Base-by-base conservation (phyloP, 768 basidiomycete species). In the Termitomyces sp. region DNA sequence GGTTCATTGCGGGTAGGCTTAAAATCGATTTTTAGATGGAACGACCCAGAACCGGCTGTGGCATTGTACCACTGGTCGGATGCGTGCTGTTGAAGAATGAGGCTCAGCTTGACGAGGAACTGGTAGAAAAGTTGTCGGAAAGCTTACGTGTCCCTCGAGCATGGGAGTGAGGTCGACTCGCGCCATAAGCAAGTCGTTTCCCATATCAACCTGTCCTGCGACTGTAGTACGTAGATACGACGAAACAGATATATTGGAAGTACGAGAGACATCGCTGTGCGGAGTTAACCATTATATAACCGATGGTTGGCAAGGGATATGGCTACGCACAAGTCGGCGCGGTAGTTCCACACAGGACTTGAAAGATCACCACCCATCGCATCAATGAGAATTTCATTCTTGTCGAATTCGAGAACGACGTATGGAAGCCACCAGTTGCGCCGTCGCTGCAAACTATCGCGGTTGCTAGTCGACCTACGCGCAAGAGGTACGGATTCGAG, bases 341-440 rank as follows among this genome's bases (percentile, higher is more conserved):
- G 84, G 68, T 95, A 98, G 75, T 95, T 94, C 96, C 97, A 99
- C 51, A 92, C 82, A 3, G 97, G 97, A 64, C 80, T 86, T 13
- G 83, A 67, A 51, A 98, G 81, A 71, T 98, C 93, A n/a, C 96
- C 97, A 9, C 92, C 94, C 66, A 98, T 81, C 12, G 95, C 94
- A 75, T 98, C 96, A 57, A 98, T 88, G 63, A 99, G 76, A 65
- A 98, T 87, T 72, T 98, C 95, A 73, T 98, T 98, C 80, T 93
- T 94, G 76, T 94, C 91, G 77, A 95, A 96, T 74, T 98, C 95
- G 64, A 99, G 86, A 43, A 98, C 97, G 69, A 98, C 90, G 65
- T 90, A 98, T 30, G 97, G 97, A 36, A 99, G 81, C 91, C 90
- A 94, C 93, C 92, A 94, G 73, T 87, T 89, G 59, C 94, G 92